A percentile compares a stretch with the other conserved stretches of the same genome.
These are phyloP conservation scores for Hirschfeldia incana DNA, from an alignment of 345 rosid species.

Conservation along the genomic window DNA sequence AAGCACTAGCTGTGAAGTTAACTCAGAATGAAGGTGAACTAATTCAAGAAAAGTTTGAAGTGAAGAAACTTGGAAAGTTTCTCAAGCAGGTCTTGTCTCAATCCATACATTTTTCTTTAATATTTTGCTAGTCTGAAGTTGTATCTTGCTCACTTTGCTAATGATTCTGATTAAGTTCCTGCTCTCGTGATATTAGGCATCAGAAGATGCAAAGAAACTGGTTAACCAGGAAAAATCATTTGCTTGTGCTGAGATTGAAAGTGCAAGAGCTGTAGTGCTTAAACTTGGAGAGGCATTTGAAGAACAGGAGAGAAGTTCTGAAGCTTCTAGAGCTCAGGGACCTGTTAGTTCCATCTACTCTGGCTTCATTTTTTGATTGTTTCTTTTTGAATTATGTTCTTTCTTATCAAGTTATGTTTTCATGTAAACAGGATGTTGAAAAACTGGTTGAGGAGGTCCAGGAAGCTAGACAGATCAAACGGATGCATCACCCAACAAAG, in stretches of 20 bases:
- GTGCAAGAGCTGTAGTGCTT: conserved; percentile 91
- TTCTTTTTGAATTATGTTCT: neutral
- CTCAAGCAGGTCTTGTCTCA: conserved; percentile 70
- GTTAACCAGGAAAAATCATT: conserved; percentile 95
- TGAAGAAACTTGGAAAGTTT: conserved; percentile 87
- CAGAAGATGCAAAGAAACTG: conserved; percentile 98
- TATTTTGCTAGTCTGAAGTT: too few species aligned
- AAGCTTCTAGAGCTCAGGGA: conserved; percentile 62
- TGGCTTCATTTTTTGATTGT: neutral
- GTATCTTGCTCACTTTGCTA: too few species aligned
- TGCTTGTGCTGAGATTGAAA: conserved; percentile 99
- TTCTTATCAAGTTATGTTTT: conserved; percentile 17
- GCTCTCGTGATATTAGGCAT: conserved; percentile 53
- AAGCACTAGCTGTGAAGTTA: conserved; percentile 93
- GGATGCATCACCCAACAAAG: conserved; percentile 93
- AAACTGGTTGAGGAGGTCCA: conserved; percentile 82
- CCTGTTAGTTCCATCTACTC: conserved; percentile 27
- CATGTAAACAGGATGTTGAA: conserved; percentile 60
- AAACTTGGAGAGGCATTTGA: conserved; percentile 93
- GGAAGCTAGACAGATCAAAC: conserved; percentile 81
- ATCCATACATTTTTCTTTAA: neutral
- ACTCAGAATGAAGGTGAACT: conserved; percentile 98
- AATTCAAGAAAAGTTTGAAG: conserved; percentile 98
- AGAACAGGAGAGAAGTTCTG: conserved; percentile 74
- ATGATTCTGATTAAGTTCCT: neutral